Conservation (phyloP, 306 rosid genomes). For the Cucurbita maxima region DNA sequence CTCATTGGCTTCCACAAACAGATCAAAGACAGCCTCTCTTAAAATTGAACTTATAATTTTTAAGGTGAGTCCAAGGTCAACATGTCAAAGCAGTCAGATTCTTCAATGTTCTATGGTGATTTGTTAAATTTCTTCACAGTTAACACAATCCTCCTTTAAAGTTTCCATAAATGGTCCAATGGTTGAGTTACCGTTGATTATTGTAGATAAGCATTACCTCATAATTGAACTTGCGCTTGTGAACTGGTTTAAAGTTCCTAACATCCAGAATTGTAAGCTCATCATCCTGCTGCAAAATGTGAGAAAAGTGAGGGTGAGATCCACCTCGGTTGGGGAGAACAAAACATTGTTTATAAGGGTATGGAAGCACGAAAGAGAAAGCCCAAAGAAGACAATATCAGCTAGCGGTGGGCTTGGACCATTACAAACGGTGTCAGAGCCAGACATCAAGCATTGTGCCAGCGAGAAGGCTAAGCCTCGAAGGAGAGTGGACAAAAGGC, state of each 20-base stretch:
- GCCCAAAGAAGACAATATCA: no score
- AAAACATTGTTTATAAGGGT: no score
- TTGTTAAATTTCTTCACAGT: not conserved
- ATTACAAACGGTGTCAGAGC: no score
- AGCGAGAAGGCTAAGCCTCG: no score
- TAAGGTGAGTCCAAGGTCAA: not conserved
- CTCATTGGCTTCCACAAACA: not conserved
- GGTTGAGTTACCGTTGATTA: not conserved
- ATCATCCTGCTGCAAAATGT: slow-evolving; percentile 47
- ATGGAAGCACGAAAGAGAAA: no score
- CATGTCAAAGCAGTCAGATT: not conserved
- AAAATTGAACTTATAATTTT: not conserved
- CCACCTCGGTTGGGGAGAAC: no score
- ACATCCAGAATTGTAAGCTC: slow-evolving; percentile 91
- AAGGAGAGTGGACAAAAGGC: no score
- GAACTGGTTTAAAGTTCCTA: slow-evolving; percentile 85
- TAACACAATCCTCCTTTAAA: not conserved
- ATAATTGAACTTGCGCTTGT: slow-evolving; percentile 78
- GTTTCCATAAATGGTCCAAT: not conserved
- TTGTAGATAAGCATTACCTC: slow-evolving; percentile 37
- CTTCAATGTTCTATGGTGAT: not conserved
- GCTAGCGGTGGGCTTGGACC: no score
- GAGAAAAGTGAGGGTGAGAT: not conserved
- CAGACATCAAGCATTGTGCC: no score
- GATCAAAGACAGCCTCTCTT: not conserved